These are phyloP conservation scores for Lobosporangium transversale DNA, from an alignment of 192 early-diverging fungal genomes.

Conservation along the genomic window DNA sequence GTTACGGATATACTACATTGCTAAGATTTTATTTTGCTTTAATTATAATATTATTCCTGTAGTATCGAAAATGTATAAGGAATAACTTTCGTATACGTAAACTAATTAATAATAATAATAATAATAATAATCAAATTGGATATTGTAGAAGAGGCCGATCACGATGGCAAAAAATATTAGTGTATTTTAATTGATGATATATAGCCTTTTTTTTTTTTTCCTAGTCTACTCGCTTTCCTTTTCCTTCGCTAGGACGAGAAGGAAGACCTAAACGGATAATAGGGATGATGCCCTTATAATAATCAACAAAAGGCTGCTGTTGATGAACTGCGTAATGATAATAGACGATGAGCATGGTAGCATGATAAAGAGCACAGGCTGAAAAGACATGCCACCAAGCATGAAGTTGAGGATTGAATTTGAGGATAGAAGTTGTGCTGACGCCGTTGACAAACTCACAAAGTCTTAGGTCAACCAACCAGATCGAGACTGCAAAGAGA, in stretches of 20 bases:
- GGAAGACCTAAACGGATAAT: constrained; percentile 14
- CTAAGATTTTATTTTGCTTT: too few species aligned
- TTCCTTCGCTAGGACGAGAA: neutral
- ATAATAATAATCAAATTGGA: too few species aligned
- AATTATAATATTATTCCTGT: too few species aligned
- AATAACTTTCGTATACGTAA: too few species aligned
- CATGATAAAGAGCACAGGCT: constrained; percentile 27
- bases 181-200: too few species aligned
- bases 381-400: constrained; percentile 71
- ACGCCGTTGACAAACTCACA: constrained; percentile 45
- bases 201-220: too few species aligned
- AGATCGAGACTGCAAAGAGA: constrained; percentile 25
- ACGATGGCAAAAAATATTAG: too few species aligned
- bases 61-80: too few species aligned
- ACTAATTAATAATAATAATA: too few species aligned
- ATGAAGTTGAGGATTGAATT: constrained; percentile 65
- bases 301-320: constrained; percentile 14
- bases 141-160: too few species aligned
- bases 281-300: constrained; percentile 15
- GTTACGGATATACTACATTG: too few species aligned
- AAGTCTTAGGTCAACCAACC: constrained; percentile 40
- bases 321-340: constrained; percentile 18
- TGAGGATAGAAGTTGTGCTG: constrained; percentile 8
- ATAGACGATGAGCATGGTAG: constrained; percentile 22
- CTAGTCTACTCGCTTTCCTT: neutral